Percentiles rank a stretch among this genome's conserved stretches.
Evolutionary conservation across 352 stramenopile species (phyloP).

Genomic region (Phytophthora meadii): DNA sequence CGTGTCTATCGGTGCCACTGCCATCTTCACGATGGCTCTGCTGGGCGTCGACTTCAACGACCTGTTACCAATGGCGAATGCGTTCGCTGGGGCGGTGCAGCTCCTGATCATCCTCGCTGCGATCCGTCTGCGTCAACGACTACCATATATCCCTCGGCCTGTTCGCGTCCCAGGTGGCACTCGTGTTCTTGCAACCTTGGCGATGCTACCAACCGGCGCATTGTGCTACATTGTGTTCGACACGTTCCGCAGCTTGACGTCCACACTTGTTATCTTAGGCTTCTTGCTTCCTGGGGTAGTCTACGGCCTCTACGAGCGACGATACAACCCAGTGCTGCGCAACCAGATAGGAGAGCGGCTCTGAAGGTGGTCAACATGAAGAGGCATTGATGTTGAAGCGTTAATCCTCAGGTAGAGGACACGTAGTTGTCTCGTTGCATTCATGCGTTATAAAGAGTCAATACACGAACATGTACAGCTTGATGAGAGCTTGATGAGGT

Average conservation of each 20-base stretch:
- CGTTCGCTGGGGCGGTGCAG: slow-evolving; percentile 85
- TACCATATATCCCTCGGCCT: slow-evolving; percentile 70
- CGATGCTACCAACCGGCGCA: slow-evolving; percentile 28
- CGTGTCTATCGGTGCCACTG: slow-evolving; percentile 45
- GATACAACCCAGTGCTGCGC: slow-evolving; percentile 15
- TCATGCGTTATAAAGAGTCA: not conserved
- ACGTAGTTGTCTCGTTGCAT: not conserved
- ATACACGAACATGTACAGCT: slow-evolving; percentile 6
- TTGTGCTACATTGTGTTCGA: slow-evolving; percentile 50
- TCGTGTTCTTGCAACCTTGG: slow-evolving; percentile 23
- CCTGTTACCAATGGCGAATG: slow-evolving; percentile 90
- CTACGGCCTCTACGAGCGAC: slow-evolving; percentile 45
- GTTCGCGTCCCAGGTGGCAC: slow-evolving; percentile 45
- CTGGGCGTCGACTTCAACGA: slow-evolving; percentile 58
- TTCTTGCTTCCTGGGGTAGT: slow-evolving; percentile 46
- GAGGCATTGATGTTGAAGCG: slow-evolving; percentile 5
- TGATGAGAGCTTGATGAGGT: not conserved
- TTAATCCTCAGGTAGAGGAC: not conserved
- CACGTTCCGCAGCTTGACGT: slow-evolving; percentile 34
- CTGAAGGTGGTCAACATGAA: not conserved
- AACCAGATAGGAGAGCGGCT: slow-evolving; percentile 21
- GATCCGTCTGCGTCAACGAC: slow-evolving; percentile 81
- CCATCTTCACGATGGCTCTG: slow-evolving; percentile 45
- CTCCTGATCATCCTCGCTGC: slow-evolving; percentile 91
- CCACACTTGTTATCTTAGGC: slow-evolving; percentile 41